Evolutionary conservation across 768 basidiomycete species (phyloP), one percentile per base, ranked within the genome.

Genomic region (Mycena rebaudengoi): DNA sequence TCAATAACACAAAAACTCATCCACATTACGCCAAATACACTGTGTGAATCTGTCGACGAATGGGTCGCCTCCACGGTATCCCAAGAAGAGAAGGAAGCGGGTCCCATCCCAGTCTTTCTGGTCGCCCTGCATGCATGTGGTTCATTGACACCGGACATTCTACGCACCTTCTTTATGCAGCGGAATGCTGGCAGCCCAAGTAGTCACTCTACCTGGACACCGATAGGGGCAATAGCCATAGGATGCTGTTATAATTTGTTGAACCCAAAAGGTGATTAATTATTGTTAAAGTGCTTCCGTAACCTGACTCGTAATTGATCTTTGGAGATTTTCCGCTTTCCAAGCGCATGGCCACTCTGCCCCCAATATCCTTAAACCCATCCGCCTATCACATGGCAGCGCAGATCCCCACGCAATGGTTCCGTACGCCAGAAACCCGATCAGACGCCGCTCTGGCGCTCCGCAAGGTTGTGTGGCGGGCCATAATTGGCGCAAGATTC

Each of bases 161-260:
- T 91, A 44, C 87, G 90, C 30, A 82, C 85, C 44, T 85, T 85
- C 67, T 60, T 83, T 68, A 68, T 69, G 11, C 39, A 60, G 39
- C 58, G 53, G 55, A 35, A 16, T 18, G 20, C 41, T 20, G 51
- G 49, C 13, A 29, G 52, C 48, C n/a, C 60, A 49, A 50, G 39
- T 21, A 61, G 51, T 51, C 48, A 57, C n/a, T 43, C 23, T 13
- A 14, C 37, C 64, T 91, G 90, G 91, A 74, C 68, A 41, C 81
- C 87, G 5, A 78, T 80, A 16, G 86, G 80, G 3, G 78, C 85
- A 1, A 82, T 91, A 41, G 81, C 87, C 8, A 91, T 92, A 16
- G 91, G 92, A 4, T 94, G 92, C 64, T 94, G 92, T 73, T 94
- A 93, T 73, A 92, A 93, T 71, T 79, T 91, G 65, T 83, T 92